phyloP scores from a whole-genome alignment of 148 eudicot species.

The Mesembryanthemum crystallinum region DNA sequence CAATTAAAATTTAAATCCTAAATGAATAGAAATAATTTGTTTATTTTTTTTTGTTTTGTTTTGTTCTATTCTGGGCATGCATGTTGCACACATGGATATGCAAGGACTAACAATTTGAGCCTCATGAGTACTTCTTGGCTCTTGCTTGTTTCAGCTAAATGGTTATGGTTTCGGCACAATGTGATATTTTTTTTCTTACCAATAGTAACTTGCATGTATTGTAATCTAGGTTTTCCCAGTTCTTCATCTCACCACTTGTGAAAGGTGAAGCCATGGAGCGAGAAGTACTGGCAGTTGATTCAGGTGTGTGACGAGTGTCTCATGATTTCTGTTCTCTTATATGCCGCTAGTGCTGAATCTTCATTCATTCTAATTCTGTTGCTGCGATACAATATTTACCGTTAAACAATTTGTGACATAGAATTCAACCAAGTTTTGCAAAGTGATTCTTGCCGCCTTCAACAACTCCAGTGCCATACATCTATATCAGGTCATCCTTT shows the following conservation, averaged over 20 bases:
- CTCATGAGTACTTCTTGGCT: too few species aligned
- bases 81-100: too few species aligned
- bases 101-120: background rate
- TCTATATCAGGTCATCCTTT: constrained; percentile 70
- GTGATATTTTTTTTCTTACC: background rate
- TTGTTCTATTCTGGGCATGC: too few species aligned
- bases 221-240: constrained; percentile 70
- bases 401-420: constrained; percentile 24
- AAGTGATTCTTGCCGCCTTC: constrained; percentile 91
- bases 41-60: too few species aligned
- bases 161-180: background rate
- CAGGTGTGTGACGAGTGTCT: constrained; percentile 67
- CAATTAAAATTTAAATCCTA: too few species aligned
- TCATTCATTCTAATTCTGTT: background rate
- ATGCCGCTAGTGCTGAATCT: background rate
- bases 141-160: background rate
- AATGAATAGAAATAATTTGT: background rate
- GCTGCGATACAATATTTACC: constrained; percentile 11
- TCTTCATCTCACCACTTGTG: constrained; percentile 80
- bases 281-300: constrained; percentile 89
- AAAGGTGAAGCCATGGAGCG: constrained; percentile 93
- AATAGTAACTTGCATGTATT: background rate
- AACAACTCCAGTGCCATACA: constrained; percentile 93
- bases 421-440: constrained; percentile 96
- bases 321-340: background rate